Evolutionary conservation across 371 early-diverging fungal species (phyloP), one percentile per base, ranked within the genome.

Genomic region (Circinella minor): DNA sequence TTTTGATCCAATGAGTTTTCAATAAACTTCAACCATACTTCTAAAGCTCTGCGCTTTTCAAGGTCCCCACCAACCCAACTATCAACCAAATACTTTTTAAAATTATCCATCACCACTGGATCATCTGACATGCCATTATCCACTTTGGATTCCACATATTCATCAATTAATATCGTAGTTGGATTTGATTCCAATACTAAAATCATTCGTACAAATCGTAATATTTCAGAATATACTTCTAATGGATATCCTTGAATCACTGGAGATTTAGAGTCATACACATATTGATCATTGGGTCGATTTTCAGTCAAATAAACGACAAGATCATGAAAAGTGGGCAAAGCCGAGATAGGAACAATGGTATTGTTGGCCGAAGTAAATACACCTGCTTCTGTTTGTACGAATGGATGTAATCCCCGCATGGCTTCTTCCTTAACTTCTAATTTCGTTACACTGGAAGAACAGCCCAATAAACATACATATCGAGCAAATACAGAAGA

Each of bases 351-450:
- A 7, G 85, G 75, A 14, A 80, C 74, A 17, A 74, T 74, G 39
- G 77, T 78, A 2, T 74, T 27, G 27, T 27, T 17, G 1, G 43
- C 71, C 14, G 63, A 67, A 9, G 69, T 67, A 11, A 77, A 64
- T 1, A 65, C 18, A 0, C 81, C 81, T 13, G 72, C 65, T 18
- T 74, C 74, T 27, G 67, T 74, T 36, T 77, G 77, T 5, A 77
- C 57, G 71, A 85, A 82, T 10, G 85, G 83, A 34, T 70, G 74
- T 9, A 89, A 70, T 0, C 90, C 90, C 15, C 82, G 70, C 48
- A 84, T 72, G 3, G 94, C 89, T 71, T 93, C 91, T 71, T 93
- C 93, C 37, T 86, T 77, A 27, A 95, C 90, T 73, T 94, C 95
- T 4, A 91, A 81, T 67, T 96, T 94, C 9, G 77, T 68, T 36